These are phyloP conservation scores for Dendrobium officinale DNA, from an alignment of 106 monocot genomes.

Conservation along the genomic window DNA sequence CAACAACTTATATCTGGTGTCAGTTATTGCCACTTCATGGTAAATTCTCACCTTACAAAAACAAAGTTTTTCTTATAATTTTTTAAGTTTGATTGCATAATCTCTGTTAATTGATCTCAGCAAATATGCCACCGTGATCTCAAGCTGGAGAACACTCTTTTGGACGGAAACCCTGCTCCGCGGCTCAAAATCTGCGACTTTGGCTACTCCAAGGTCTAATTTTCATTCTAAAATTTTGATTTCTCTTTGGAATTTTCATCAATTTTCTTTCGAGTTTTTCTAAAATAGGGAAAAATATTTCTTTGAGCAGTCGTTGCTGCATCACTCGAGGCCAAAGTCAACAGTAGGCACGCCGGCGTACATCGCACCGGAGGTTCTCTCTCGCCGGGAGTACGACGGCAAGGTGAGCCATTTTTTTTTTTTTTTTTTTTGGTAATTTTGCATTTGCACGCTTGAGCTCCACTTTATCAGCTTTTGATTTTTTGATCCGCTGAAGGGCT, in stretches of 20 bases:
- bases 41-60: slow-evolving; percentile 10
- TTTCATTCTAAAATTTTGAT: not conserved
- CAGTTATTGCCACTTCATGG: slow-evolving; percentile 80
- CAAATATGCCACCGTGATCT: slow-evolving; percentile 90
- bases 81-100: no score
- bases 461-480: not conserved
- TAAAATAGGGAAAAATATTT: not conserved
- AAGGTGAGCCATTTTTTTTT: slow-evolving; percentile 31
- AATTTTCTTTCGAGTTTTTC: not conserved
- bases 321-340: slow-evolving; percentile 62
- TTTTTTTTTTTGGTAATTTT: not conserved
- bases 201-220: slow-evolving; percentile 74
- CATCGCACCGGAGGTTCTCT: slow-evolving; percentile 68
- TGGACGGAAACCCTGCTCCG: slow-evolving; percentile 80
- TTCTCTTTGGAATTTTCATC: not conserved
- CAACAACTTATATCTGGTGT: slow-evolving; percentile 84
- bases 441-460: not conserved
- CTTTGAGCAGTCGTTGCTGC: slow-evolving; percentile 46
- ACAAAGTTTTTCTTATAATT: not conserved
- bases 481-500: no score
- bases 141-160: slow-evolving; percentile 82
- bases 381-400: slow-evolving; percentile 59
- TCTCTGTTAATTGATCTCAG: slow-evolving; percentile 20
- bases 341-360: slow-evolving; percentile 74
- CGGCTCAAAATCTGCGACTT: slow-evolving; percentile 92